Evolutionary conservation across 2,329 filamentous ascomycete genomes (phyloP), one percentile per base, ranked within the genome.

Genomic region (Colletotrichum costaricense): DNA sequence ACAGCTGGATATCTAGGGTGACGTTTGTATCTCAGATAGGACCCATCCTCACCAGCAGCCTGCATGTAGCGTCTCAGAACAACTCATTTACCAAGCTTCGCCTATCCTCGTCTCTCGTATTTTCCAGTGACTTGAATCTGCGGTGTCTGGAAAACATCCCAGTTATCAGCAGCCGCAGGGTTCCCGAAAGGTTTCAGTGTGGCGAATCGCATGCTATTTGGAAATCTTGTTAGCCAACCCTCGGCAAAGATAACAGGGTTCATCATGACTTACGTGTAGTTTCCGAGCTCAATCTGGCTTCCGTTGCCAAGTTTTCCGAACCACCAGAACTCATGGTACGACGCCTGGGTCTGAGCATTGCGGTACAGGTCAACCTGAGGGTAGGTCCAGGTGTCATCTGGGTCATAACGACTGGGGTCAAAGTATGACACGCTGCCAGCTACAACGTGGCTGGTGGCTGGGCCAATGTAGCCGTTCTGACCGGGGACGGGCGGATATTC

Each of bases 101-200:
- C 57, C 24, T 38, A 60, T 42, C 22, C 57, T 26, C 33, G 57
- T 14, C 22, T 60, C 33, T 60, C 57, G 28, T 75, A 72, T 19
- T 74, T 72, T 11, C 74, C 64, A 8, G 72, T 72, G 11, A 85
- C 78, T 69, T 80, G 78, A 67, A 85, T 79, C 62, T 79, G 78
- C 7, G 80, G 78, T 8, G 80, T 77, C 55, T 81, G 75, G 80
- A 83, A 83, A 56, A 84, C 76, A 46, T 86, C 82, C 84, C 84
- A 86, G 67, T 85, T 84, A 52, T 82, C 82, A 1, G 84, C 80
- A 12, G 84, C 79, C 6, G 80, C 76, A 0, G 82, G 83, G 38
- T 84, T 83, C 0, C 84, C 84, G 35, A 86, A 85, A 1, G 84
- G 83, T 42, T 81, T 78, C 19, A 86, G 75, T 0, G 83, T 83